Percentiles rank a stretch among this genome's conserved stretches.
Evolutionary conservation across 495 filamentous ascomycete genomes (phyloP).

Genomic region (Penicillium canariense): DNA sequence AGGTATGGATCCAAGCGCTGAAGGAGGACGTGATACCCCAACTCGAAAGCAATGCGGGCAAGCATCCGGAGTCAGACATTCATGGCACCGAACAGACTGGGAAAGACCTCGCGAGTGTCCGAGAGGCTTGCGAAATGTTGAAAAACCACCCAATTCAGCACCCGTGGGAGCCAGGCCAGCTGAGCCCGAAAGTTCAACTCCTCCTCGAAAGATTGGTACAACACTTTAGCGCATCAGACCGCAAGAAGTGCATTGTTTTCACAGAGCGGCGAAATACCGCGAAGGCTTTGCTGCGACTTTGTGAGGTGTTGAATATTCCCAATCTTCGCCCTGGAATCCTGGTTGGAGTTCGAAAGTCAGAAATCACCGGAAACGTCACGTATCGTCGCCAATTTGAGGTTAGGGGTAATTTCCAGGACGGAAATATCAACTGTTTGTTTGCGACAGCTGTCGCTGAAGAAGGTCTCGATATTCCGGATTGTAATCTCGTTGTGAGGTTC

Average conservation of each 20-base stretch:
- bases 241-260: slow-evolving; percentile 84
- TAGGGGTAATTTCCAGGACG: slow-evolving; percentile 72
- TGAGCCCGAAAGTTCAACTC: slow-evolving; percentile 72
- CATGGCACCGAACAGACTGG: slow-evolving; percentile 39
- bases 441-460: slow-evolving; percentile 93
- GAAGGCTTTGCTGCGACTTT: slow-evolving; percentile 62
- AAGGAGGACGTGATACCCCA: slow-evolving; percentile 62
- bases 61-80: slow-evolving; percentile 25
- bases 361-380: slow-evolving; percentile 55
- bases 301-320: slow-evolving; percentile 54
- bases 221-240: slow-evolving; percentile 54
- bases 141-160: slow-evolving; percentile 44
- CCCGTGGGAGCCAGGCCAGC: slow-evolving; percentile 37
- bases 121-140: slow-evolving; percentile 59
- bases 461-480: slow-evolving; percentile 93
- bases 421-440: slow-evolving; percentile 85
- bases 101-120: slow-evolving; percentile 51
- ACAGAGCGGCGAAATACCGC: slow-evolving; percentile 77
- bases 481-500: slow-evolving; percentile 87
- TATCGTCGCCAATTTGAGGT: slow-evolving; percentile 74
- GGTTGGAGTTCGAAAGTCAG: slow-evolving; percentile 54
- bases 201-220: slow-evolving; percentile 56
- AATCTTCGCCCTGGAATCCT: slow-evolving; percentile 66
- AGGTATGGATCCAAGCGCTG: slow-evolving; percentile 72
- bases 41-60: slow-evolving; percentile 57